phyloP scores from a whole-genome alignment of 2,329 filamentous ascomycete species.

The Leptographium wingfieldii region DNA sequence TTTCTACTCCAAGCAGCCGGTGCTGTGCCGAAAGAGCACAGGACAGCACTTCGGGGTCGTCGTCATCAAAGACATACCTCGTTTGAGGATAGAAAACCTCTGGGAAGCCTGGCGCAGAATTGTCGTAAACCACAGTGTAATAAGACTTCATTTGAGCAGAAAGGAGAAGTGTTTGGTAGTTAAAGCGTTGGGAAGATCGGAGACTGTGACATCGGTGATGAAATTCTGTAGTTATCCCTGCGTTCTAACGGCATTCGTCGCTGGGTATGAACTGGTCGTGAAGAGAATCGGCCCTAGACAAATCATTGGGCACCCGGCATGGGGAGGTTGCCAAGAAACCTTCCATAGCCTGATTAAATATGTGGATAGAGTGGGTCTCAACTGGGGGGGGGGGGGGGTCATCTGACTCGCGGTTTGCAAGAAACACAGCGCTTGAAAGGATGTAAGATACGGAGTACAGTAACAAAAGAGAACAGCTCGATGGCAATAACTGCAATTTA shows the following conservation, averaged over 20 bases:
- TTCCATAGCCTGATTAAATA: not conserved
- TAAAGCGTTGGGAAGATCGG: constrained; percentile 3
- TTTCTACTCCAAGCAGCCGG: constrained; percentile 6
- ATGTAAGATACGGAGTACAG: no score
- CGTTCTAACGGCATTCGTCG: not conserved
- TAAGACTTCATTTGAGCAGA: constrained; percentile 57
- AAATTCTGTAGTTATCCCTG: not conserved
- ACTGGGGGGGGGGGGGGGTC: no score
- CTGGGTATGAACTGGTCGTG: not conserved
- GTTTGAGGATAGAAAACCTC: constrained; percentile 72
- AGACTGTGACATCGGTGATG: not conserved
- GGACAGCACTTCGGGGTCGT: constrained; percentile 68
- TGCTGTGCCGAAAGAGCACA: constrained; percentile 43
- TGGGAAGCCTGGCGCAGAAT: constrained; percentile 31
- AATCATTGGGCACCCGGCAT: not conserved
- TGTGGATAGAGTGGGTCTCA: no score
- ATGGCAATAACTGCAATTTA: no score
- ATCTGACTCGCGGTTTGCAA: no score
- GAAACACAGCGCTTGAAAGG: no score
- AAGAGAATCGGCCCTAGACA: not conserved
- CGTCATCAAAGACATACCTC: constrained; percentile 88
- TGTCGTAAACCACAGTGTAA: constrained; percentile 75
- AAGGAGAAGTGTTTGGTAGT: constrained; percentile 9
- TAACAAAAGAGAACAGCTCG: no score
- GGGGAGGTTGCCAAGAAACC: not conserved